Evolutionary conservation across 306 rosid genomes (phyloP), one percentile per base, ranked within the genome.

Genomic region (Glycyrrhiza uralensis): DNA sequence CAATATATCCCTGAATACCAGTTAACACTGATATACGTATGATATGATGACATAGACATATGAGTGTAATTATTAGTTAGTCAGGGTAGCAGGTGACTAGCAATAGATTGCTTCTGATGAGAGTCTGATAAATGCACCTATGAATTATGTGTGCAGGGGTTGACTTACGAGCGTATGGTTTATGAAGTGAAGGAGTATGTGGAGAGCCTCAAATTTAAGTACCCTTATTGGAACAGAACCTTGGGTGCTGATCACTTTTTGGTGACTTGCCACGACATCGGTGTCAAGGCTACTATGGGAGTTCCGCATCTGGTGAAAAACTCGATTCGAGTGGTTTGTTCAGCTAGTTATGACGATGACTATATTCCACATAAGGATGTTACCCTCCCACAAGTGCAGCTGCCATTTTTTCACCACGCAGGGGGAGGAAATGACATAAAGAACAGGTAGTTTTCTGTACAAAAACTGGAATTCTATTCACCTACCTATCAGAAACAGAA

Each of bases 181-280:
- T 23, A 32, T 47, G 49, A 67, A 23, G 76, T 74, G 0, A 5
- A 67, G 76, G 42, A 74, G 30, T 67, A 74, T 29, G 79, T 79
- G 42, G 6, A 74, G 38, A 24, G 56, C 24, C 41, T 73, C 7
- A 74, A 19, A n/a, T 61, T 17, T 5, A 74, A 58, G 65, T 74
- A 73, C 52, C 79, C 79, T 47, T 58, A 79, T 19, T 79, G 76
- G 83, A 79, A 79, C 66, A 68, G 59, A 79, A 79, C 79, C 3
- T 32, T 56, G 13, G 83, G 80, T n/a, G 32, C 76, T 39, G 83
- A 74, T 50, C 83, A 79, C 32, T 74, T 79, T 67, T 79, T 79
- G 22, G 79, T 79, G 44, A 74, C 71, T 66, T 79, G 83, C 9
- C 80, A 79, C 50, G 72, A 79, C 8, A 50, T 59, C 3, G 76